Percentiles rank a stretch among this genome's conserved stretches.
Conservation (phyloP, 345 rosid species). For the Arabis alpina region DNA sequence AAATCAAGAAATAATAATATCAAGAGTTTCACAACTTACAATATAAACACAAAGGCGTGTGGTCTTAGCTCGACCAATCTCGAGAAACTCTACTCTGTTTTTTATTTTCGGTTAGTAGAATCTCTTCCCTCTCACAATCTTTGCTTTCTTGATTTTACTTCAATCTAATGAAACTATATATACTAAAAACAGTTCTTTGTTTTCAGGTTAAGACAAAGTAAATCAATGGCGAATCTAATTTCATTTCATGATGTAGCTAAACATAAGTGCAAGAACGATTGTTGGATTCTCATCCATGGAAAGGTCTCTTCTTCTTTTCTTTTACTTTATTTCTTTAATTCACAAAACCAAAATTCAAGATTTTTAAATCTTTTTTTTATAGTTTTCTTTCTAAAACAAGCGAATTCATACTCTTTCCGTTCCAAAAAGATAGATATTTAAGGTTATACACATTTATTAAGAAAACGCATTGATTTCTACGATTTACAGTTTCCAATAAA, state of each 20-base stretch:
- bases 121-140: slow-evolving; percentile 19
- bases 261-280: slow-evolving; percentile 58
- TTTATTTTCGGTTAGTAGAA: slow-evolving; percentile 13
- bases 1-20: background rate
- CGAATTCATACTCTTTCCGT: slow-evolving; percentile 42
- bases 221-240: slow-evolving; percentile 45
- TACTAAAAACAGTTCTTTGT: background rate
- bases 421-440: too few relatives aligned
- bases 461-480: too few relatives aligned
- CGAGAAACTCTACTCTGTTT: background rate
- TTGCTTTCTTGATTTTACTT: slow-evolving; percentile 5
- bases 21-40: background rate
- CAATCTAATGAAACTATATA: background rate
- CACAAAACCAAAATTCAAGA: background rate
- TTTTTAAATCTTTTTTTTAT: background rate
- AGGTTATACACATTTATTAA: too few relatives aligned
- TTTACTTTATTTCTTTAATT: background rate
- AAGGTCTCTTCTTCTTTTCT: slow-evolving; percentile 52
- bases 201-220: slow-evolving; percentile 19
- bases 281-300: slow-evolving; percentile 74
- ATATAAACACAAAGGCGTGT: slow-evolving; percentile 23
- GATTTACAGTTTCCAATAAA: too few relatives aligned
- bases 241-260: slow-evolving; percentile 56
- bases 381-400: background rate
- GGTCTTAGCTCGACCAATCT: background rate